phyloP scores from a whole-genome alignment of 352 stramenopile species.

The Globisporangium spiculum region DNA sequence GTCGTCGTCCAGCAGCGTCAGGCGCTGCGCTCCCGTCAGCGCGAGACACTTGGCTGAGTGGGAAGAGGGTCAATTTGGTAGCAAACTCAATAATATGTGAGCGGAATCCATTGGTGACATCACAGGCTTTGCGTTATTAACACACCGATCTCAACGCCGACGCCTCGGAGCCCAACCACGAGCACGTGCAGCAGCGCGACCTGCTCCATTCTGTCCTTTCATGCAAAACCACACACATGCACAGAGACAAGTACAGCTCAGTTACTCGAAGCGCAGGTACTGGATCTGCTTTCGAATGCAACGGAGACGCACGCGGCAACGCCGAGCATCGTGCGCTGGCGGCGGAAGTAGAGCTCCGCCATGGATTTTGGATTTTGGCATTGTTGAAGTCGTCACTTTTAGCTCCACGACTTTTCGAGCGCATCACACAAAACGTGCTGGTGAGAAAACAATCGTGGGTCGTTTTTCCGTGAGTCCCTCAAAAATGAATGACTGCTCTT shows the following conservation, averaged over 20 bases:
- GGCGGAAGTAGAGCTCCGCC: conserved; percentile 30
- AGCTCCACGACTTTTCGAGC: no score
- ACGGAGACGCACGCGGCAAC: conserved; percentile 16
- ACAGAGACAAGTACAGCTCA: no score
- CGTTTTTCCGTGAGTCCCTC: no score
- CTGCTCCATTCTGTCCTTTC: conserved; percentile 32
- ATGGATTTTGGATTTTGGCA: not conserved
- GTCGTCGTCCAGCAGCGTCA: conserved; percentile 48
- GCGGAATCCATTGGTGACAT: not conserved
- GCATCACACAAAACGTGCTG: no score
- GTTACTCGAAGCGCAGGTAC: no score
- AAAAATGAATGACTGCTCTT: no score
- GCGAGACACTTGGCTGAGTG: conserved; percentile 34
- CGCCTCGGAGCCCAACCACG: conserved; percentile 35
- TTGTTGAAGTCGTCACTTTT: no score
- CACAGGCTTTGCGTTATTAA: not conserved
- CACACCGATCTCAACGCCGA: conserved; percentile 44
- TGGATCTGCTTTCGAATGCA: no score
- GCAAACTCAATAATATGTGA: not conserved
- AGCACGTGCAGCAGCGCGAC: conserved; percentile 43
- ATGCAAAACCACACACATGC: not conserved
- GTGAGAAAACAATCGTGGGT: no score
- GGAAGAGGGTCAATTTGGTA: not conserved
- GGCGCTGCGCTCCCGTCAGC: conserved; percentile 30
- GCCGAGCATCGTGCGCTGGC: conserved; percentile 29